phyloP scores from a whole-genome alignment of 2,329 filamentous ascomycete species.

The Raffaelea ambrosiae region DNA sequence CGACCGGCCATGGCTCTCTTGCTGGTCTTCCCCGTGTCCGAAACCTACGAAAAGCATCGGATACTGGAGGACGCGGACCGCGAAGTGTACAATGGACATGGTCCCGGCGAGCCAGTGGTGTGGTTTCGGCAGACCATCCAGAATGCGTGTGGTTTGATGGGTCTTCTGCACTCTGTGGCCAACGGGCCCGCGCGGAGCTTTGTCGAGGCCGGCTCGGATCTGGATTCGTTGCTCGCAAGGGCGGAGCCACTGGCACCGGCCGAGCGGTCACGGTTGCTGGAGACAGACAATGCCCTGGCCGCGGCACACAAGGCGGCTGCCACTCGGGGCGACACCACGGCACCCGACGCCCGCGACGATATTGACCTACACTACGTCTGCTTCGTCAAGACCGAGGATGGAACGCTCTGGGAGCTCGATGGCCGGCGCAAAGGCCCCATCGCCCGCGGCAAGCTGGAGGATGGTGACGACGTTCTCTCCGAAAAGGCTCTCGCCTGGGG shows the following conservation, averaged over 20 bases:
- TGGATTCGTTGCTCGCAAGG: slow-evolving; percentile 56
- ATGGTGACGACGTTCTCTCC: slow-evolving; percentile 64
- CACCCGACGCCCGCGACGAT: slow-evolving; percentile 68
- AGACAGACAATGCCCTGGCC: slow-evolving; percentile 67
- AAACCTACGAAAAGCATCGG: slow-evolving; percentile 70
- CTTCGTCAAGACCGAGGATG: slow-evolving; percentile 70
- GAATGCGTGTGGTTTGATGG: slow-evolving; percentile 89
- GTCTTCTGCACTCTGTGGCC: slow-evolving; percentile 68
- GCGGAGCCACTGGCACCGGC: slow-evolving; percentile 62
- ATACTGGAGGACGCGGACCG: slow-evolving; percentile 60
- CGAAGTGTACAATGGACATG: slow-evolving; percentile 58
- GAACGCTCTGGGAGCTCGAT: slow-evolving; percentile 54
- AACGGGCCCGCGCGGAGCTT: slow-evolving; percentile 65
- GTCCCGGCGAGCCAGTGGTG: slow-evolving; percentile 64
- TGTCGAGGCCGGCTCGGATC: slow-evolving; percentile 47
- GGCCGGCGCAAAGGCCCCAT: slow-evolving; percentile 51
- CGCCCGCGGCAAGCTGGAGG: slow-evolving; percentile 42
- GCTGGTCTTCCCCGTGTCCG: slow-evolving; percentile 81
- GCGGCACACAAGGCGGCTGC: slow-evolving; percentile 72
- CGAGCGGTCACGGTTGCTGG: slow-evolving; percentile 64
- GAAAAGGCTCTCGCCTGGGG: slow-evolving; percentile 67
- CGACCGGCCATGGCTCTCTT: slow-evolving; percentile 82
- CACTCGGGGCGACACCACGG: slow-evolving; percentile 64
- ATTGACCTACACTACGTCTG: slow-evolving; percentile 95
- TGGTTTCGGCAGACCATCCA: slow-evolving; percentile 96